Evolutionary conservation across 2,329 filamentous ascomycete species (phyloP).

Genomic region (Cordyceps tenuipes): DNA sequence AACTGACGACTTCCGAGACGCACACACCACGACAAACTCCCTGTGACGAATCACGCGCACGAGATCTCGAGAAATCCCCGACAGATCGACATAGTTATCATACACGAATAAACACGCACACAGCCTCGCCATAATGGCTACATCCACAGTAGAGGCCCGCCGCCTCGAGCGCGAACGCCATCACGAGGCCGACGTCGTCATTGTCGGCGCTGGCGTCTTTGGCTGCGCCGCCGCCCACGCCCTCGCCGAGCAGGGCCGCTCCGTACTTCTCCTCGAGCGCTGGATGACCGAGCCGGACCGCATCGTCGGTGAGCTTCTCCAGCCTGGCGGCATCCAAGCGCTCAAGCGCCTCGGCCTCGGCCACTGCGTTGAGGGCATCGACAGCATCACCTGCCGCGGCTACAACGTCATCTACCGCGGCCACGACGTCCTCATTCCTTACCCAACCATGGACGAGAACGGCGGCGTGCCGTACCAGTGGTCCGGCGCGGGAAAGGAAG

Average conservation of each 20-base stretch:
- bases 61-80: background rate
- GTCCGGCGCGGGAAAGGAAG: constrained; percentile 26
- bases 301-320: constrained; percentile 90
- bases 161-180: constrained; percentile 41
- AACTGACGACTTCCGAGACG: background rate
- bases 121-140: constrained; percentile 6
- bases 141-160: constrained; percentile 30
- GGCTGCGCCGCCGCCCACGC: constrained; percentile 81
- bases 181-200: constrained; percentile 72
- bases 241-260: constrained; percentile 80
- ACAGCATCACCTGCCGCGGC: constrained; percentile 72
- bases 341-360: constrained; percentile 71
- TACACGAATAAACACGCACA: background rate
- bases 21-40: background rate
- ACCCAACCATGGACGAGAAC: constrained; percentile 54
- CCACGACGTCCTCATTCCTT: constrained; percentile 65
- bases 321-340: constrained; percentile 81
- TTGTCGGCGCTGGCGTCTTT: constrained; percentile 85
- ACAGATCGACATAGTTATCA: background rate
- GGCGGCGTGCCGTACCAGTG: constrained; percentile 32
- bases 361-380: constrained; percentile 81
- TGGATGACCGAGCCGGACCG: constrained; percentile 88
- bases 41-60: background rate
- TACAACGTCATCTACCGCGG: constrained; percentile 83
- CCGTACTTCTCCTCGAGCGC: constrained; percentile 80